Evolutionary conservation across 2,329 filamentous ascomycete species (phyloP).

Genomic region (Plectosphaerella cucumerina): DNA sequence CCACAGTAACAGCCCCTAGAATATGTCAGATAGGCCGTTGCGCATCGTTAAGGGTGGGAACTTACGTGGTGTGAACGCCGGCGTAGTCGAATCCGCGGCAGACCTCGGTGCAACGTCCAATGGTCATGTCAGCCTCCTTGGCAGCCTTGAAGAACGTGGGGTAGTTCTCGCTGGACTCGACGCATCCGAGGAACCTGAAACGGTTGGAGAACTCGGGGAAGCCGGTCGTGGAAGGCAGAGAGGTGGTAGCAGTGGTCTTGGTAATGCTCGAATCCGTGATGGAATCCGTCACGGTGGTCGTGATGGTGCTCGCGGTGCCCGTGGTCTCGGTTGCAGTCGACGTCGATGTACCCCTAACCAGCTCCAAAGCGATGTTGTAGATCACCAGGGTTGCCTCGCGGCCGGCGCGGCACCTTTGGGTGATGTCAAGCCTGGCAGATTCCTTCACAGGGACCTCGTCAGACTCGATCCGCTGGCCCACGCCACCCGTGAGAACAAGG

Average conservation of each 20-base stretch:
- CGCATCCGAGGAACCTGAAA: constrained; percentile 23
- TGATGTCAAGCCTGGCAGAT: neutral
- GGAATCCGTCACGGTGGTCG: too few species aligned
- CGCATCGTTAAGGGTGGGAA: neutral
- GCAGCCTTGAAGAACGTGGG: constrained; percentile 15
- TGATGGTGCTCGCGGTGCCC: constrained; percentile 14
- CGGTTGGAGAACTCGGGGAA: constrained; percentile 10
- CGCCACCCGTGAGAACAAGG: neutral
- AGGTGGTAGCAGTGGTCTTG: constrained; percentile 8
- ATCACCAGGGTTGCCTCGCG: neutral
- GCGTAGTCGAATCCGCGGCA: constrained; percentile 8
- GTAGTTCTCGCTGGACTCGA: constrained; percentile 19
- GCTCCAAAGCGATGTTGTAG: constrained; percentile 10
- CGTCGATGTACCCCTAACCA: constrained; percentile 17
- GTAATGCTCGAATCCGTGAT: constrained; percentile 15
- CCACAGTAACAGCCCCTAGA: constrained; percentile 39
- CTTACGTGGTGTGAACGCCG: neutral
- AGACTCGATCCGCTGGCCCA: neutral
- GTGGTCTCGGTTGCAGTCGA: constrained; percentile 7
- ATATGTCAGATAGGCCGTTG: neutral
- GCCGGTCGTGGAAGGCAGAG: constrained; percentile 14
- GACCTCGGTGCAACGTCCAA: constrained; percentile 16
- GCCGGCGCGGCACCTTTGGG: neutral
- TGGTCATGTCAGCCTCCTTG: constrained; percentile 13
- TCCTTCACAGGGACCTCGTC: neutral